Evolutionary conservation across 768 basidiomycete species (phyloP).

Genomic region (Cystobasidium tubakii): DNA sequence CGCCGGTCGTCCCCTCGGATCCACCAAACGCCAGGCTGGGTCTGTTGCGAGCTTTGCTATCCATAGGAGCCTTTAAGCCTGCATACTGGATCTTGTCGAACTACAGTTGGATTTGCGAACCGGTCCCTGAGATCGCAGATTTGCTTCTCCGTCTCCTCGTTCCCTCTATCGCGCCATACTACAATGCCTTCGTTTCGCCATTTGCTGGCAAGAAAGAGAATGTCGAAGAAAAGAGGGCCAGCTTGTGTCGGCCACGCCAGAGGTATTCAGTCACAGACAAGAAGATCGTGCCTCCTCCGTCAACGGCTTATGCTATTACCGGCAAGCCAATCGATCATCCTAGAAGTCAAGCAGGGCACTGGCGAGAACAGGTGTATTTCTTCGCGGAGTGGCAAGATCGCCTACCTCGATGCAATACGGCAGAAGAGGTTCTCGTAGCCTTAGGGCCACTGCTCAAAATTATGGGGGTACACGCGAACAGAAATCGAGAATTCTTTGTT

Average conservation of each 20-base stretch:
- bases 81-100: conserved; percentile 71
- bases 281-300: conserved; percentile 36
- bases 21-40: conserved; percentile 69
- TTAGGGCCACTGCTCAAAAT: conserved; percentile 74
- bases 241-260: not conserved
- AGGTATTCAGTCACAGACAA: conserved; percentile 43
- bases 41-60: conserved; percentile 70
- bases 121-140: conserved; percentile 76
- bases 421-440: conserved; percentile 68
- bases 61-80: conserved; percentile 74
- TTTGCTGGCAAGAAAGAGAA: conserved; percentile 56
- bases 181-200: conserved; percentile 48
- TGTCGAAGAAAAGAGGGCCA: conserved; percentile 42
- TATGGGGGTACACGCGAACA: conserved; percentile 60
- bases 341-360: not conserved
- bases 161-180: conserved; percentile 64
- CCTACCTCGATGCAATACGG: conserved; percentile 43
- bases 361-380: conserved; percentile 42
- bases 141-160: conserved; percentile 70
- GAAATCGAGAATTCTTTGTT: not conserved
- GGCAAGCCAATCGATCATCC: conserved; percentile 22
- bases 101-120: conserved; percentile 77
- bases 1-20: not conserved
- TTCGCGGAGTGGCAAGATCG: conserved; percentile 42
- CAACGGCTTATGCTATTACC: conserved; percentile 5